Conservation (phyloP, 805 yeast species). For the Sugiyamaella floridensis region DNA sequence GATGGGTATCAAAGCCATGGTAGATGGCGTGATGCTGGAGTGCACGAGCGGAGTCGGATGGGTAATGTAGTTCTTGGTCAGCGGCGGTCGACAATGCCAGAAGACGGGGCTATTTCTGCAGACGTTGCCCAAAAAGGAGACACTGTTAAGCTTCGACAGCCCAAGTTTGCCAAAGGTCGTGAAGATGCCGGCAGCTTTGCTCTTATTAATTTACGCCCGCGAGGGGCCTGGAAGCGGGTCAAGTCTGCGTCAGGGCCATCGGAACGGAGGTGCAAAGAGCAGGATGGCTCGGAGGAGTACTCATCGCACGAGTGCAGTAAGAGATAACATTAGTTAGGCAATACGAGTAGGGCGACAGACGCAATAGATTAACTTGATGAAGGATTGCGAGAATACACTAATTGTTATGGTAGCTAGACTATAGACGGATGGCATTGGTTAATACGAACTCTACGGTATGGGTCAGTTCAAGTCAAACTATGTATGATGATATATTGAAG, state of each 20-base stretch:
- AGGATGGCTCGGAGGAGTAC: not conserved
- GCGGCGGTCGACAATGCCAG: not conserved
- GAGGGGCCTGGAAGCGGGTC: conserved; percentile 21
- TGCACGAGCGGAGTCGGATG: not conserved
- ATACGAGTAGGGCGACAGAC: too few species aligned
- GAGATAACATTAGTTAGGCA: too few species aligned
- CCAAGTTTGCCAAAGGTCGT: conserved; percentile 20
- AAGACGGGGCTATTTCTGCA: not conserved
- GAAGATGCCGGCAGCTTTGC: conserved; percentile 20
- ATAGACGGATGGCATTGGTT: too few species aligned
- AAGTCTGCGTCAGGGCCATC: conserved; percentile 6
- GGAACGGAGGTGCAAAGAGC: not conserved
- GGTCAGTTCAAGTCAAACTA: too few species aligned
- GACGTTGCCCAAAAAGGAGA: conserved; percentile 17
- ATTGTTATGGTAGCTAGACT: too few species aligned
- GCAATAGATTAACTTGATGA: too few species aligned
- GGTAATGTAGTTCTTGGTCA: not conserved
- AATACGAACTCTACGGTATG: too few species aligned
- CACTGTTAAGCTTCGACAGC: conserved; percentile 17
- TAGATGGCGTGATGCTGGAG: not conserved
- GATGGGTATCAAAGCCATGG: not conserved
- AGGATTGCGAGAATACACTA: too few species aligned
- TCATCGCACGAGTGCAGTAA: too few species aligned
- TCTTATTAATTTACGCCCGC: conserved; percentile 19
- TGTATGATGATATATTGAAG: too few species aligned